Percentiles rank a stretch among this genome's conserved stretches.
Evolutionary conservation across 140 eudicot species (phyloP).

Genomic region (Erigeron philadelphicus): DNA sequence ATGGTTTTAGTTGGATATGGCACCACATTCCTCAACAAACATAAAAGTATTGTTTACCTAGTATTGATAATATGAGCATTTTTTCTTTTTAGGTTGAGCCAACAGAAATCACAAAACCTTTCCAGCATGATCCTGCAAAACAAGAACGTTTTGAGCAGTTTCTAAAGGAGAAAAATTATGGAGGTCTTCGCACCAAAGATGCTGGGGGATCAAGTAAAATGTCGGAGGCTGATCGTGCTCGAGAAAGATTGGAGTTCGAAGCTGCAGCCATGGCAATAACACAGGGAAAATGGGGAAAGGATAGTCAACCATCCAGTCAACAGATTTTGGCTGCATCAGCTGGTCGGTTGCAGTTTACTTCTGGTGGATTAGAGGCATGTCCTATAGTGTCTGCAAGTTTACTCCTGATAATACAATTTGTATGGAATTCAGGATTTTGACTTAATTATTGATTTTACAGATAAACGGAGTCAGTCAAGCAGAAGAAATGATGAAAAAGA

Average conservation of each 20-base stretch:
- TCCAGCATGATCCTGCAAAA: conserved; percentile 70
- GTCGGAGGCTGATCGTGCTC: conserved; percentile 97
- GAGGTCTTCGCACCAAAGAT: conserved; percentile 86
- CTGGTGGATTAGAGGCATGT: conserved; percentile 72
- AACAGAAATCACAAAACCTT: conserved; percentile 60
- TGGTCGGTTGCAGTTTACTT: conserved; percentile 70
- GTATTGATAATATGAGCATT: neutral
- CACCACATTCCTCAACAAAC: neutral
- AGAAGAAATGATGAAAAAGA: conserved; percentile 43
- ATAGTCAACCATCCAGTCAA: conserved; percentile 43
- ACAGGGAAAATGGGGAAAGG: conserved; percentile 61
- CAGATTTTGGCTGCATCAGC: conserved; percentile 45
- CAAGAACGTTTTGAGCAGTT: conserved; percentile 93
- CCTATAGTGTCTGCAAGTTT: neutral
- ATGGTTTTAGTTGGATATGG: conserved; percentile 8
- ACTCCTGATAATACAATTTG: neutral
- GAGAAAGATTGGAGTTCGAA: conserved; percentile 88
- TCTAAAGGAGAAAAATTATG: conserved; percentile 79
- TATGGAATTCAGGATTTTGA: conserved; percentile 7
- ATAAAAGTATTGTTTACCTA: neutral
- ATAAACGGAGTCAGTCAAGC: conserved; percentile 33
- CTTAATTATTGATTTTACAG: conserved; percentile 27
- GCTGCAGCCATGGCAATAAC: conserved; percentile 69
- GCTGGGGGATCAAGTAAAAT: conserved; percentile 74
- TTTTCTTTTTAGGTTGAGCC: conserved; percentile 50